These are phyloP conservation scores for Thielaviopsis populi DNA, from an alignment of 2,329 filamentous ascomycete species.

Conservation along the genomic window DNA sequence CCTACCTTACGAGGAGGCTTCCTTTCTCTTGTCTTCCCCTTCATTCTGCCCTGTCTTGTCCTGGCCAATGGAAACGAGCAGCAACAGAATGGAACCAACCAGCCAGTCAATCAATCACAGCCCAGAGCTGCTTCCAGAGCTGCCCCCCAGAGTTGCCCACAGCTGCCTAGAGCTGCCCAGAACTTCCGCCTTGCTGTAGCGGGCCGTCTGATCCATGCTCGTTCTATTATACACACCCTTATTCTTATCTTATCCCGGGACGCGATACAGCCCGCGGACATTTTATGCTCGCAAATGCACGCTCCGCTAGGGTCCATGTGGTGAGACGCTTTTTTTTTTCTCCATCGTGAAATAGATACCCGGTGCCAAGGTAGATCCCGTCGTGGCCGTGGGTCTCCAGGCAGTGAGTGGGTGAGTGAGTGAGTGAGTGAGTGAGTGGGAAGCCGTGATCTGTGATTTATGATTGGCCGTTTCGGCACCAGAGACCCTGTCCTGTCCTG, in stretches of 20 bases:
- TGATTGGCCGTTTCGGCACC: background rate
- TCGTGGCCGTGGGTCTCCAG: background rate
- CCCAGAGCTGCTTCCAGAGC: background rate
- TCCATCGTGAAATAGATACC: background rate
- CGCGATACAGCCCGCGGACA: background rate
- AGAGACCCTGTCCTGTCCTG: background rate
- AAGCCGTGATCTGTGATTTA: background rate
- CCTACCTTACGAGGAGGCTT: background rate
- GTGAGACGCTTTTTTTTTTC: background rate
- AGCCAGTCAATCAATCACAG: too few relatives aligned
- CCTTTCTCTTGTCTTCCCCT: too few relatives aligned
- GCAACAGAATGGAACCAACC: background rate
- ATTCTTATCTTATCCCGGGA: background rate
- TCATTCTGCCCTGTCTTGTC: background rate
- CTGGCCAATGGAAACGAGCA: background rate
- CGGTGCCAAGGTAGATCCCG: background rate
- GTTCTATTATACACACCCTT: background rate
- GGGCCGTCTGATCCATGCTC: background rate
- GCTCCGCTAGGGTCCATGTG: background rate
- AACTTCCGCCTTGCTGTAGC: background rate
- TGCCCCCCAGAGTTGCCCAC: too few relatives aligned
- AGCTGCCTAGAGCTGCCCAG: too few relatives aligned
- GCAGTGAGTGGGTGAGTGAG: too few relatives aligned
- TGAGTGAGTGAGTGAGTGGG: too few relatives aligned
- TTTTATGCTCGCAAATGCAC: conserved; percentile 1